Conservation (phyloP, 2,329 filamentous ascomycete genomes). For the Ophiostoma ips region DNA sequence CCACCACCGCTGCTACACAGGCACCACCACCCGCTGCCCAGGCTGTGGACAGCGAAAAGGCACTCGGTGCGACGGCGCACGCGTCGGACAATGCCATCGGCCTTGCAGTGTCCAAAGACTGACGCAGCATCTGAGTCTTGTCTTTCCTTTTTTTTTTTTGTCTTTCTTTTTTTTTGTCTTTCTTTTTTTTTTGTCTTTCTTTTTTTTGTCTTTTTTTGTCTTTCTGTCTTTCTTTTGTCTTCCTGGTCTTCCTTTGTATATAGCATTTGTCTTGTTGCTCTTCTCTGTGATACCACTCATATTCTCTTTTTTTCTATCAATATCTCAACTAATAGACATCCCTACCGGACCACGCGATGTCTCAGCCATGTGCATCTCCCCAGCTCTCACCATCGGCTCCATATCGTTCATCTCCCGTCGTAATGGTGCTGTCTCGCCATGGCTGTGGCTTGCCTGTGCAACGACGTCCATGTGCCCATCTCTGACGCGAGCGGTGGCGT, state of each 20-base stretch:
- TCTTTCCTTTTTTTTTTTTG: neutral
- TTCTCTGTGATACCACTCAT: too few relatives aligned
- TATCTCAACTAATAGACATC: neutral
- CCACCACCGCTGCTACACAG: neutral
- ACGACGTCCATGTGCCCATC: too few relatives aligned
- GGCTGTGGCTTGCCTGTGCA: too few relatives aligned
- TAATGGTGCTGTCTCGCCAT: too few relatives aligned
- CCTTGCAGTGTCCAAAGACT: slow-evolving; percentile 1
- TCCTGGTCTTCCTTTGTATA: neutral
- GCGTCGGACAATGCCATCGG: neutral
- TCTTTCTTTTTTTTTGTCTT: neutral
- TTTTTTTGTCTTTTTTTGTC: neutral
- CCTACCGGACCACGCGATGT: too few relatives aligned
- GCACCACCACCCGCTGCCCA: neutral
- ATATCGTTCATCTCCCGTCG: too few relatives aligned
- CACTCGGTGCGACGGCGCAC: neutral
- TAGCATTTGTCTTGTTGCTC: neutral
- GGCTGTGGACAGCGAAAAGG: neutral
- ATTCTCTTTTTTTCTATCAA: too few relatives aligned
- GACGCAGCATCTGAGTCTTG: neutral
- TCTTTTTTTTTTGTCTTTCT: neutral
- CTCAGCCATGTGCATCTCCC: too few relatives aligned
- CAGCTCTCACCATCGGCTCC: too few relatives aligned
- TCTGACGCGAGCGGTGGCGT: too few relatives aligned
- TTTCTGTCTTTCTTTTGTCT: neutral